These are phyloP conservation scores for Chytriomyces sp. DNA, from an alignment of 192 early-diverging fungal species.

Conservation along the genomic window DNA sequence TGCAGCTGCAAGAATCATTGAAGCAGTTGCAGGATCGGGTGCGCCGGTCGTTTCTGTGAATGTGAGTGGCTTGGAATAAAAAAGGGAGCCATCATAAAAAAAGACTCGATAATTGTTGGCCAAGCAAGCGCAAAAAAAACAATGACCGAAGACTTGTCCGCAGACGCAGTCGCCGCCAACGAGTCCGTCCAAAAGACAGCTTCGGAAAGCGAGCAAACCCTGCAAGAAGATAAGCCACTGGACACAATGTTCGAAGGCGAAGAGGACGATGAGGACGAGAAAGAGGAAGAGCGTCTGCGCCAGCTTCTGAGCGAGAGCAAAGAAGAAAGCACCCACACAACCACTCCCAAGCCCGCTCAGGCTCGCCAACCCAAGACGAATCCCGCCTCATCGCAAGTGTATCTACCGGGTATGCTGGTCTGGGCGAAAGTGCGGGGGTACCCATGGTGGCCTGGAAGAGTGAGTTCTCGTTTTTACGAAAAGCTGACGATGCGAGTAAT, in stretches of 20 bases:
- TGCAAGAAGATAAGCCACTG: neutral
- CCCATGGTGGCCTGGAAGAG: conserved; percentile 50
- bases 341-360: neutral
- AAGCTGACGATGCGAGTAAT: neutral
- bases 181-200: neutral
- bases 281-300: conserved; percentile 22
- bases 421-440: conserved; percentile 48
- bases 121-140: neutral
- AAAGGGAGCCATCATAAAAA: neutral
- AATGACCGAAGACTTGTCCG: neutral
- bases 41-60: conserved; percentile 30
- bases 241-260: neutral
- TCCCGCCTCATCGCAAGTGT: neutral
- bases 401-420: conserved; percentile 27
- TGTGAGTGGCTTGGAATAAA: neutral
- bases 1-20: conserved; percentile 11
- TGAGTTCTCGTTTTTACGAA: conserved; percentile 11
- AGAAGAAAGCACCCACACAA: neutral
- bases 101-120: neutral
- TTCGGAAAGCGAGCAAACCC: neutral
- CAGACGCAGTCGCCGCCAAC: neutral
- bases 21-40: conserved; percentile 26
- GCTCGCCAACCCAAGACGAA: neutral
- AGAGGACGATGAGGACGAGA: conserved; percentile 24
- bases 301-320: neutral